Evolutionary conservation across 208 protist species (phyloP).

Genomic region (Trypanosoma mega): DNA sequence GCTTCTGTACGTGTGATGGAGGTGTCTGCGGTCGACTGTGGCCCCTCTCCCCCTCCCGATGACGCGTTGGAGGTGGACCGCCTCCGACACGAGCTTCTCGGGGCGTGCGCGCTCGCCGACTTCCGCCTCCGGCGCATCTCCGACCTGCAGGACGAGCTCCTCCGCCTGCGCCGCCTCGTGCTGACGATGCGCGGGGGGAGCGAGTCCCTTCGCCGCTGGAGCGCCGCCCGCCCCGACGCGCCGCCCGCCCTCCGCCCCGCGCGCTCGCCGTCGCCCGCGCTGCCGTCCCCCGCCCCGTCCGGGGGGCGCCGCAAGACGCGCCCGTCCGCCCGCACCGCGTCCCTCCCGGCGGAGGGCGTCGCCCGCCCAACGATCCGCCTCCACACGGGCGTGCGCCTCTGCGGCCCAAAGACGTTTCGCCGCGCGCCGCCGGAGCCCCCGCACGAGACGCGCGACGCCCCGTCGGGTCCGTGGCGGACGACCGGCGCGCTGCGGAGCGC

Average conservation of each 20-base stretch:
- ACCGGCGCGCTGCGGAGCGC: conserved; percentile 18
- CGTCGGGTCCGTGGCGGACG: neutral
- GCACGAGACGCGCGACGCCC: neutral
- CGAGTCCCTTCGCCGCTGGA: neutral
- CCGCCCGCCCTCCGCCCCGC: neutral
- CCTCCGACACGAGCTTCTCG: conserved; percentile 12
- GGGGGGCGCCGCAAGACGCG: neutral
- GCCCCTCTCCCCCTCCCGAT: too few relatives aligned
- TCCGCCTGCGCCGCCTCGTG: conserved; percentile 14
- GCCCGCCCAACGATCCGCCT: conserved; percentile 14
- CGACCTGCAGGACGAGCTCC: conserved; percentile 20
- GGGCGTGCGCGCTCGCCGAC: conserved; percentile 19
- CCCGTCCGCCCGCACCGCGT: too few relatives aligned
- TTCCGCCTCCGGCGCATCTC: conserved; percentile 26
- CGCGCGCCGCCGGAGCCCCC: conserved; percentile 6
- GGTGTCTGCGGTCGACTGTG: too few relatives aligned
- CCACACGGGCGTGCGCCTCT: conserved; percentile 13
- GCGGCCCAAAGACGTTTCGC: conserved; percentile 15
- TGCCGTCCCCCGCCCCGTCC: neutral
- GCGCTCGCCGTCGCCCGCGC: neutral
- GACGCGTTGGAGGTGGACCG: neutral
- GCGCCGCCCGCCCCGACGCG: neutral
- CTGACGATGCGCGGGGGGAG: conserved; percentile 11
- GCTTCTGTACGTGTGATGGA: neutral
- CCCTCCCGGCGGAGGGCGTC: neutral